Conservation (phyloP, 805 yeast species). For the Candida sonorensis region DNA sequence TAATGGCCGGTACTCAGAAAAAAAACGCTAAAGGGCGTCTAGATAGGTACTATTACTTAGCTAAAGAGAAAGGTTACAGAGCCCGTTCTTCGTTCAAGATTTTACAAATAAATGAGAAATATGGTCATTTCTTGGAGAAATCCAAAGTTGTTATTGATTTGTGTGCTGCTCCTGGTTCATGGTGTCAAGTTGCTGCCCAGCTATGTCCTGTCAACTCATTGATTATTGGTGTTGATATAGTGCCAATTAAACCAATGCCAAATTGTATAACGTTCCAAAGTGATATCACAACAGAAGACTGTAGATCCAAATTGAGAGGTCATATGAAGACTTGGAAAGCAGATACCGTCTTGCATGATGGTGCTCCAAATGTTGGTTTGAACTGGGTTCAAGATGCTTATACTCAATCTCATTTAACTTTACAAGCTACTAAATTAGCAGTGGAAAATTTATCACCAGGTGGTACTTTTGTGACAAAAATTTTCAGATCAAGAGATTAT, state of each 20-base stretch:
- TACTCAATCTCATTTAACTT: slow-evolving; percentile 92
- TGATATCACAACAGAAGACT: slow-evolving; percentile 97
- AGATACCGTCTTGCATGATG: slow-evolving; percentile 96
- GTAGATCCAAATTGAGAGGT: slow-evolving; percentile 89
- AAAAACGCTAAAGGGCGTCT: slow-evolving; percentile 98
- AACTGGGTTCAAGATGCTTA: slow-evolving; percentile 99
- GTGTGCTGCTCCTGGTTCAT: slow-evolving; percentile 99
- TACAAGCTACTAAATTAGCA: slow-evolving; percentile 90
- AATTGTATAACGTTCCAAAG: slow-evolving; percentile 91
- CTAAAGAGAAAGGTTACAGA: slow-evolving; percentile 96
- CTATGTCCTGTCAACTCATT: slow-evolving; percentile 88
- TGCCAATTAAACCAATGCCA: slow-evolving; percentile 94
- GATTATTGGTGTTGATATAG: slow-evolving; percentile 98
- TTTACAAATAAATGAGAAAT: slow-evolving; percentile 91
- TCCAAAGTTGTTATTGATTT: slow-evolving; percentile 95
- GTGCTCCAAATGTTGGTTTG: slow-evolving; percentile 99
- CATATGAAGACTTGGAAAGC: slow-evolving; percentile 99
- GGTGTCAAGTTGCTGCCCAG: slow-evolving; percentile 98
- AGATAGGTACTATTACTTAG: slow-evolving; percentile 92
- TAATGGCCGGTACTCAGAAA: slow-evolving; percentile 74
- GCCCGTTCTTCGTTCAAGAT: slow-evolving; percentile 98
- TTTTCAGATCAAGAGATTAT: slow-evolving; percentile 98
- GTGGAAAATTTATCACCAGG: slow-evolving; percentile 87
- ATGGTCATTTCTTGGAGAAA: slow-evolving; percentile 89
- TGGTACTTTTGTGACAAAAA: slow-evolving; percentile 94